Evolutionary conservation across 495 filamentous ascomycete genomes (phyloP).

Genomic region (Daldinia bambusicola): DNA sequence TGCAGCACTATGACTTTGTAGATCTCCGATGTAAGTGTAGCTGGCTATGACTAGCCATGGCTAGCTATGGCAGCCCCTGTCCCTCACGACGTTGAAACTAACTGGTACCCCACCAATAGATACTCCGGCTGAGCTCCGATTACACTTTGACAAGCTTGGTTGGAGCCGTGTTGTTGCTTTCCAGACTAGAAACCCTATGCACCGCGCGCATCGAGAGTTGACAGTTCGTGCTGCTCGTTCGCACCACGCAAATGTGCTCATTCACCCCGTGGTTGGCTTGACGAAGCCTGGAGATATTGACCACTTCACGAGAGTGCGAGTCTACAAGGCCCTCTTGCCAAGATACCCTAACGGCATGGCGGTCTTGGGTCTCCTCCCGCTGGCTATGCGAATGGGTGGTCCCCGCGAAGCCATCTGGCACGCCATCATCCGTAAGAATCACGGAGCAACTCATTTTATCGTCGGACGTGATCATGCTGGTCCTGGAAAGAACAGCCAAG

Average conservation of each 20-base stretch:
- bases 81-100: slow-evolving; percentile 14
- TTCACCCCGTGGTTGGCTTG: slow-evolving; percentile 97
- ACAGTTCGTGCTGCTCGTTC: slow-evolving; percentile 95
- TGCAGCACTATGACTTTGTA: slow-evolving; percentile 99
- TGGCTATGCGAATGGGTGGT: slow-evolving; percentile 99
- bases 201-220: slow-evolving; percentile 95
- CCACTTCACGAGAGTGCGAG: slow-evolving; percentile 98
- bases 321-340: slow-evolving; percentile 96
- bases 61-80: background rate
- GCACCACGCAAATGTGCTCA: slow-evolving; percentile 97
- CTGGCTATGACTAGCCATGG: no score
- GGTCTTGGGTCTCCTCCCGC: slow-evolving; percentile 90
- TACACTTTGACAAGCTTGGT: slow-evolving; percentile 98
- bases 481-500: slow-evolving; percentile 95
- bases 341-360: slow-evolving; percentile 99
- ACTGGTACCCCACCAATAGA: slow-evolving; percentile 59
- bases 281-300: slow-evolving; percentile 99
- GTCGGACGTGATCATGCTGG: slow-evolving; percentile 98
- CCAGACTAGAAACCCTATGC: slow-evolving; percentile 99
- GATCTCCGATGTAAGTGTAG: slow-evolving; percentile 81
- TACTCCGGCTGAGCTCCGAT: slow-evolving; percentile 91
- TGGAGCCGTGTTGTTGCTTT: slow-evolving; percentile 97
- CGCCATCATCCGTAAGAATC: slow-evolving; percentile 99
- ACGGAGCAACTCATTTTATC: slow-evolving; percentile 99
- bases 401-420: slow-evolving; percentile 99